Percentiles rank a stretch among this genome's conserved stretches.
Conservation (phyloP, 192 early-diverging fungal species). For the Umbelopsis sp. region DNA sequence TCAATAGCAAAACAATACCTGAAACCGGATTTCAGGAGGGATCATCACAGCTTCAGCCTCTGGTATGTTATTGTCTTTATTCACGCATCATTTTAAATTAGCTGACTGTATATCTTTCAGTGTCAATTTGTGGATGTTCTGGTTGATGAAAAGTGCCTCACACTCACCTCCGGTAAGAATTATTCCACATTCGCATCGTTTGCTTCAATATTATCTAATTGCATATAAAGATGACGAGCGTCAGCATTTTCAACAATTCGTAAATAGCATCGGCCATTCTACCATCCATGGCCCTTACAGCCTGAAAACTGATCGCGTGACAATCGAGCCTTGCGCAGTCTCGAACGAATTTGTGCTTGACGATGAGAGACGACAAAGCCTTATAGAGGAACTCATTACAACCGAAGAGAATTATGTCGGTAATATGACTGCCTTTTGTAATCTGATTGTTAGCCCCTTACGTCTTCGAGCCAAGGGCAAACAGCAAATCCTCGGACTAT, state of each 20-base stretch:
- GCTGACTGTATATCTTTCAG: background rate
- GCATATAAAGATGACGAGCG: background rate
- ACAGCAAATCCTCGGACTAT: conserved; percentile 55
- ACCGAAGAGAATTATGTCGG: conserved; percentile 65
- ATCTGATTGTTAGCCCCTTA: conserved; percentile 53
- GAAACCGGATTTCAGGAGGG: background rate
- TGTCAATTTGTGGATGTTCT: background rate
- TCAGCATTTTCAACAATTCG: background rate
- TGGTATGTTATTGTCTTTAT: background rate
- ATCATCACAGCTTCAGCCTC: background rate
- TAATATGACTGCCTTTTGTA: conserved; percentile 54
- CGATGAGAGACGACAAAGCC: conserved; percentile 48
- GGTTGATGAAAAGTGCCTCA: background rate
- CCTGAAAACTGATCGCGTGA: conserved; percentile 11
- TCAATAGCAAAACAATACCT: conserved; percentile 1
- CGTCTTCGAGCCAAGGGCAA: conserved; percentile 48
- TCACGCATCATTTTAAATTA: background rate
- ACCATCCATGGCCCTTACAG: conserved; percentile 1
- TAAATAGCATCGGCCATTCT: background rate
- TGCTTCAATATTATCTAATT: background rate
- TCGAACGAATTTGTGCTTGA: background rate
- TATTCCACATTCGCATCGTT: background rate
- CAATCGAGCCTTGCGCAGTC: background rate
- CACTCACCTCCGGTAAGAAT: background rate
- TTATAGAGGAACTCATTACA: conserved; percentile 57